These are phyloP conservation scores for Trichoderma polysporum DNA, from an alignment of 2,329 filamentous ascomycete species.

Conservation along the genomic window DNA sequence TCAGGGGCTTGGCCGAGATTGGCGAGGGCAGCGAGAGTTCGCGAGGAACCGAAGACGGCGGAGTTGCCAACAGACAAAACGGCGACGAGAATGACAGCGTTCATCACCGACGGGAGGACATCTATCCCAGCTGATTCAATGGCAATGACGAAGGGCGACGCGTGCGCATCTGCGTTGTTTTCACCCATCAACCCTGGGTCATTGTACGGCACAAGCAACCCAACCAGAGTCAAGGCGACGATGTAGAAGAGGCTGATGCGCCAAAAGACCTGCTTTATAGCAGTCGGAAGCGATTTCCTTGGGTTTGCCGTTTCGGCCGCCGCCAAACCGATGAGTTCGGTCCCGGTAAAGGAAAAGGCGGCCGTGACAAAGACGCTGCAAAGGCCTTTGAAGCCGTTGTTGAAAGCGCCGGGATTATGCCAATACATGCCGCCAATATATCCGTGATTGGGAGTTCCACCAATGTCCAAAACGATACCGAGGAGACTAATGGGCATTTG, in stretches of 20 bases:
- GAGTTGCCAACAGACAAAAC: constrained; percentile 91
- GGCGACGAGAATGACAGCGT: constrained; percentile 85
- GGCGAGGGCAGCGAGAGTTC: constrained; percentile 84
- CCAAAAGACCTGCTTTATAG: constrained; percentile 94
- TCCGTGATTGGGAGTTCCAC: constrained; percentile 67
- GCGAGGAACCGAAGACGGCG: constrained; percentile 84
- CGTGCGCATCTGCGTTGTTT: constrained; percentile 62
- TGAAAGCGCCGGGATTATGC: constrained; percentile 74
- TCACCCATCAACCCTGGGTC: constrained; percentile 63
- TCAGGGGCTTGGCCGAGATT: constrained; percentile 81
- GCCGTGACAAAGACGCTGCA: constrained; percentile 75
- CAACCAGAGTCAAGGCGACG: constrained; percentile 75
- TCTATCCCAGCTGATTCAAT: constrained; percentile 80
- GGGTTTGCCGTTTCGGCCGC: constrained; percentile 76
- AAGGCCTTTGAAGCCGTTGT: constrained; percentile 80
- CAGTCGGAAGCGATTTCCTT: constrained; percentile 76
- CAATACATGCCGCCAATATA: constrained; percentile 82
- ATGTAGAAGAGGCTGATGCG: constrained; percentile 89
- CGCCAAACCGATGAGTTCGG: constrained; percentile 72
- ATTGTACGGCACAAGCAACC: constrained; percentile 75
- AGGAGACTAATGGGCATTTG: constrained; percentile 59
- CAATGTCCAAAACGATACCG: constrained; percentile 80
- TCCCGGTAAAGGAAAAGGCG: constrained; percentile 73
- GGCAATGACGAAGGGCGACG: constrained; percentile 91
- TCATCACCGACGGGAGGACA: constrained; percentile 84